Base-by-base conservation (phyloP, 805 yeast genomes). In the Candida bentonensis region DNA sequence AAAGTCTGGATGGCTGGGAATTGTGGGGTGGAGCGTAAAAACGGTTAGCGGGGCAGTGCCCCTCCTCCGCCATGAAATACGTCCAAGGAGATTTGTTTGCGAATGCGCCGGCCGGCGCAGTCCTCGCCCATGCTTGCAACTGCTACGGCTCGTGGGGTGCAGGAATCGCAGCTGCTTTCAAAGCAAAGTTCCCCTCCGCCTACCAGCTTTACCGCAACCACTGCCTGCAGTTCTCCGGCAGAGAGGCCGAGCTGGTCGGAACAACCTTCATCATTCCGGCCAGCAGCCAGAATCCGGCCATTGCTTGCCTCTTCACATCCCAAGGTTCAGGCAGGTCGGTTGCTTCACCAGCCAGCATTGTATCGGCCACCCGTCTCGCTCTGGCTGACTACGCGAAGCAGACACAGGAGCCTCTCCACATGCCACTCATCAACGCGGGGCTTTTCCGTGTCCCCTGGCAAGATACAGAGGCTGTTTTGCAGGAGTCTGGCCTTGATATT, bases 361-460 rank as follows among this genome's bases (percentile, higher is more conserved):
- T 30, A 5, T 4, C 7, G 36, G 36, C 36, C 5, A 30, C 36
- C 7, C 7, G 7, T 9, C 7, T n/a, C 7, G 13, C 36, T 11
- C 17, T 30, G 13, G 17, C 7, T 11, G 36, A 30, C 36, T 30
- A 30, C n/a, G 17, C 11, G 20, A 9, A n/a, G 36, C 36, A 30
- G n/a, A 11, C 36, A 5, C 41, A 47, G 13, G 49, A 57, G 15
- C 57, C 59, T 0, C 54, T 83, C 2, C 69, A 69, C 49, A 74
- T 85, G 81, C 94, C 95, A 21, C 70, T 72, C 58, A 84, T 85
- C 51, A 85, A 85, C 53, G 73, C 89, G 23, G 94, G 94, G 0
- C 73, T 85, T 2, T 85, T 84, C 58, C 71, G 71, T 1, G 87
- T 82, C 4, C 92, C 94, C 0, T 84, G 94, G 94, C 69, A 66